A percentile compares a stretch with the other conserved stretches of the same genome.
Conservation (phyloP, 176 grass and related monocot species). For the Phragmites australis region DNA sequence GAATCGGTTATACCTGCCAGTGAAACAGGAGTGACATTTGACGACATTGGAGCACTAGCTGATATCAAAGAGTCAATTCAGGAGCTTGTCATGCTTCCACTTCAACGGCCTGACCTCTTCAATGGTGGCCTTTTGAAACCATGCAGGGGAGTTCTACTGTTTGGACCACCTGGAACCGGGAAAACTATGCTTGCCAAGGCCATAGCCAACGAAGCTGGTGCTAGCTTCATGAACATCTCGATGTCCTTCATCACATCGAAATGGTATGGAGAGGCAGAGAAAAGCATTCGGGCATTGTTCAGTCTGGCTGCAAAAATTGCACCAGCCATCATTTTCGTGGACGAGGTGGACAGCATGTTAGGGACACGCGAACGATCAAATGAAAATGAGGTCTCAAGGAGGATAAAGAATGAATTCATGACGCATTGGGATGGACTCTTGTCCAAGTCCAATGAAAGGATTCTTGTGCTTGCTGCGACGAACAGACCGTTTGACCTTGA, state of each 20-base stretch:
- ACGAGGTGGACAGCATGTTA: conserved; percentile 78
- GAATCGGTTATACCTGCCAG: conserved; percentile 64
- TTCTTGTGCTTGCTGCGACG: conserved; percentile 76
- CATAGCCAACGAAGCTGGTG: conserved; percentile 66
- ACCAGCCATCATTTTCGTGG: conserved; percentile 73
- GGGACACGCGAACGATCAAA: conserved; percentile 42
- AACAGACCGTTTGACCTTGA: conserved; percentile 84
- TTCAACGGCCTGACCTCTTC: conserved; percentile 65
- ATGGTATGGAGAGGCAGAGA: conserved; percentile 71
- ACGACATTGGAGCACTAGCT: conserved; percentile 66
- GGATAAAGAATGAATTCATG: conserved; percentile 86
- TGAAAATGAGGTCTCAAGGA: conserved; percentile 67
- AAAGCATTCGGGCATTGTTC: conserved; percentile 67
- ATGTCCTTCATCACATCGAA: conserved; percentile 68
- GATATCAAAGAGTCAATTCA: conserved; percentile 69
- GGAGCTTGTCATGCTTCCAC: conserved; percentile 65
- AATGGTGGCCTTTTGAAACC: conserved; percentile 66
- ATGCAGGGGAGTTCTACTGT: conserved; percentile 62
- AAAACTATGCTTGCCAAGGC: conserved; percentile 86
- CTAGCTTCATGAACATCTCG: conserved; percentile 75
- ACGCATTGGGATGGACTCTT: conserved; percentile 73
- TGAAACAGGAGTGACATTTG: conserved; percentile 81
- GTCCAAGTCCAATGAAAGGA: conserved; percentile 47
- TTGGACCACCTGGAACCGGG: conserved; percentile 72
- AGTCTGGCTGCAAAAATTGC: conserved; percentile 65